phyloP scores from a whole-genome alignment of 2,329 filamentous ascomycete genomes.

The Pseudonectria buxi region DNA sequence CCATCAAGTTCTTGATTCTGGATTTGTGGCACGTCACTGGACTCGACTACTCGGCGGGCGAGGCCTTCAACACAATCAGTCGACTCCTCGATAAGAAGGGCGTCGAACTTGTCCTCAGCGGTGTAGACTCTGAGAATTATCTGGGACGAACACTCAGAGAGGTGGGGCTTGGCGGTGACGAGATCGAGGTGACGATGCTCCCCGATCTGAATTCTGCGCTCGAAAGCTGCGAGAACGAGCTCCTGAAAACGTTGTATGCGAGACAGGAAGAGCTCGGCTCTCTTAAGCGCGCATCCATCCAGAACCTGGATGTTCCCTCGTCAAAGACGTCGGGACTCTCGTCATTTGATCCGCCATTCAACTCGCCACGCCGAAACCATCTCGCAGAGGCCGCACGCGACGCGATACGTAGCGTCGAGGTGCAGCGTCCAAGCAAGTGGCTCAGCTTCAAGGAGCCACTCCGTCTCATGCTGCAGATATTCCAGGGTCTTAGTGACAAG shows the following conservation, averaged over 20 bases:
- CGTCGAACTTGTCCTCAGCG: constrained; percentile 76
- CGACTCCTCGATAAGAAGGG: constrained; percentile 70
- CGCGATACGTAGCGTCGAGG: constrained; percentile 62
- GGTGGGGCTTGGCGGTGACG: constrained; percentile 71
- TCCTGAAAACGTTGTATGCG: constrained; percentile 73
- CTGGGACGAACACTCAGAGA: constrained; percentile 74
- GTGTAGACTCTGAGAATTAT: constrained; percentile 67
- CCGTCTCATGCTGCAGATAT: constrained; percentile 89
- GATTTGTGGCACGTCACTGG: constrained; percentile 87
- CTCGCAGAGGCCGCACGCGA: constrained; percentile 72
- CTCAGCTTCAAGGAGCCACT: constrained; percentile 84
- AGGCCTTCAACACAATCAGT: constrained; percentile 90
- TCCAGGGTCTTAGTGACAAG: constrained; percentile 75
- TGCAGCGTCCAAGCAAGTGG: constrained; percentile 61
- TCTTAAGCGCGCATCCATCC: constrained; percentile 35
- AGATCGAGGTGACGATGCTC: constrained; percentile 70
- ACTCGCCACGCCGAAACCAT: constrained; percentile 74
- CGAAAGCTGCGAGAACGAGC: constrained; percentile 90
- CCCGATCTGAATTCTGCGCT: constrained; percentile 88
- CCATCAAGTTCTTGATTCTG: constrained; percentile 83
- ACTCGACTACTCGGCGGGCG: constrained; percentile 91
- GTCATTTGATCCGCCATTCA: constrained; percentile 43
- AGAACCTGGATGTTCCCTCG: constrained; percentile 43
- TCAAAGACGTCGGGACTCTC: constrained; percentile 26
- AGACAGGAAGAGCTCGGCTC: constrained; percentile 55